Base-by-base conservation (phyloP, 768 basidiomycete genomes). In the Podaxis carcinomalis region DNA sequence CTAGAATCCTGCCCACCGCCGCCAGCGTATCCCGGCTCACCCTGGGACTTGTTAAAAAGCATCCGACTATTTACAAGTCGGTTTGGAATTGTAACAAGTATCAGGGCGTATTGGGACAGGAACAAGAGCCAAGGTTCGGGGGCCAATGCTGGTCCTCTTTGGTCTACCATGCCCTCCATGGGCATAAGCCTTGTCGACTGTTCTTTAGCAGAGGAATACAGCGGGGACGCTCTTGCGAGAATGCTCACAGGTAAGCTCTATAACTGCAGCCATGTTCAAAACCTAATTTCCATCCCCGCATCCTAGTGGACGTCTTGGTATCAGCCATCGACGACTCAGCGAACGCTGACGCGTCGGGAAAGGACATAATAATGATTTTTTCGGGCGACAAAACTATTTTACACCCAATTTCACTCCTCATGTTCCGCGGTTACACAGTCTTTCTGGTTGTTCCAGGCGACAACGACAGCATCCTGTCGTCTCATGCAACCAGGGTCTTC, bases 1-100 rank as follows among this genome's bases (percentile, higher is more conserved):
- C 10, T 13, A 49, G 56, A 62, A 36, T 44, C 56, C 14, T 64
- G 59, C 25, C 59, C 58, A 36, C 42, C 46, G 39, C 44, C 56
- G 36, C 11, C 50, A 28, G 28, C 54, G 47, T 62, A 42, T 14
- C 40, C 37, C 28, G 56, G 56, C n/a, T 63, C 60, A 32, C 44
- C 53, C 28, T 62, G 49, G 54, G 54, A 51, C 51, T 37, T 44
- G 14, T 55, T 58, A 19, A 57, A 57, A 25, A 35, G 44, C 5
- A 40, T 57, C 23, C 51, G 62, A 6, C 58, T 40, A 23, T 50
- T 63, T 19, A 57, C 35, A 1, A 13, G 51, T 14, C 36, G 32
- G n/a, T 56, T 47, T 35, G 62, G 64, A 27, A 51, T 53, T 19
- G 49, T 63, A 21, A 59, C 50, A 10, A 61, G 57, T 21, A 56